Evolutionary conservation across 805 yeast species (phyloP).

Genomic region (Suhomyces pyralidae): DNA sequence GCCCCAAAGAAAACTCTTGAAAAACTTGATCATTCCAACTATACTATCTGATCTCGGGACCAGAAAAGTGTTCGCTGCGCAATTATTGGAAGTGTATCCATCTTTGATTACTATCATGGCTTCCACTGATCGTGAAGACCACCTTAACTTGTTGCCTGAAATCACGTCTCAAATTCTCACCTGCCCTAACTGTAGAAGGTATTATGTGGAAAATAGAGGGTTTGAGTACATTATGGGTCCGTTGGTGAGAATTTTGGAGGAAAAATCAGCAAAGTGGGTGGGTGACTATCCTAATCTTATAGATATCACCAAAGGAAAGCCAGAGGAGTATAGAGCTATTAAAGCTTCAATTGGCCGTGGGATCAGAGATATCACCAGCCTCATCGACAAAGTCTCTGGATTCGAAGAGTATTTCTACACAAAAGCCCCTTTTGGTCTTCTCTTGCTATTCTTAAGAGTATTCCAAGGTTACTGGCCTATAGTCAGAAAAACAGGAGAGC

Average conservation of each 20-base stretch:
- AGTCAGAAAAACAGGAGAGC: slow-evolving; percentile 62
- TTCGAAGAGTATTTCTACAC: background rate
- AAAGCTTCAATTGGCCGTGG: slow-evolving; percentile 31
- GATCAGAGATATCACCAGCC: slow-evolving; percentile 26
- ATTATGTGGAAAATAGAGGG: slow-evolving; percentile 37
- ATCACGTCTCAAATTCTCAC: slow-evolving; percentile 41
- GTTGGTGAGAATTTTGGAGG: slow-evolving; percentile 41
- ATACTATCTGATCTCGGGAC: slow-evolving; percentile 48
- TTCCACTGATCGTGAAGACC: slow-evolving; percentile 50
- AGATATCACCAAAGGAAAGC: slow-evolving; percentile 16
- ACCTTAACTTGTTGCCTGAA: slow-evolving; percentile 31
- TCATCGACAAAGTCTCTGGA: slow-evolving; percentile 8
- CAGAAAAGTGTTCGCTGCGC: slow-evolving; percentile 50
- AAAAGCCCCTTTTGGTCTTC: slow-evolving; percentile 25
- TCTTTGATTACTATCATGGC: slow-evolving; percentile 47
- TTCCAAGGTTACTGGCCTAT: slow-evolving; percentile 60
- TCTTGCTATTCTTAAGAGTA: slow-evolving; percentile 46
- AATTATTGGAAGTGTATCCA: slow-evolving; percentile 54
- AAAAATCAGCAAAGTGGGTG: slow-evolving; percentile 34
- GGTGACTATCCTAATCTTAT: slow-evolving; percentile 30
- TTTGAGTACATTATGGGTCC: slow-evolving; percentile 49
- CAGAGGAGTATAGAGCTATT: slow-evolving; percentile 19
- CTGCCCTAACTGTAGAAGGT: slow-evolving; percentile 41
- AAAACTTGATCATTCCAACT: slow-evolving; percentile 51
- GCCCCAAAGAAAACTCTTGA: slow-evolving; percentile 44